Evolutionary conservation across 352 stramenopile species (phyloP), one percentile per base, ranked within the genome.

Genomic region (Phytophthora podocarpi): DNA sequence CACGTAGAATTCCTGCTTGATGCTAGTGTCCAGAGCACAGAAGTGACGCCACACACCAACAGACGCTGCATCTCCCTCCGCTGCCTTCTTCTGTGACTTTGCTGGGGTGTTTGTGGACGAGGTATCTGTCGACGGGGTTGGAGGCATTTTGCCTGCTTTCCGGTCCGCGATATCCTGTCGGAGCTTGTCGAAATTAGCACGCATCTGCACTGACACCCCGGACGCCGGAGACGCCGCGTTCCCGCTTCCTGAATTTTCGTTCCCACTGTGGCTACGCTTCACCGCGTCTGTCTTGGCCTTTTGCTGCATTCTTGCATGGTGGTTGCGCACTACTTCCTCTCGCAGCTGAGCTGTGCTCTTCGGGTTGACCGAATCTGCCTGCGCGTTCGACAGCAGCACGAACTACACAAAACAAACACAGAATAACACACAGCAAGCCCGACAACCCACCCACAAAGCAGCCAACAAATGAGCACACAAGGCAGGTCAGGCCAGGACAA

Each of bases 281-380:
- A 68, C 41, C 8, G 59, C 56, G 16, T 86, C 73, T 24, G 72
- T 45, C 52, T 81, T 75, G 40, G 70, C 59, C 49, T 89, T 91
- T 48, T 89, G 78, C 42, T 90, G 76, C 35, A 89, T 72, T 18
- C 84, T 73, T 23, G 80, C 70, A 41, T 78, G 73, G 45, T 92
- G 87, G 53, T 89, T 92, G 5, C 59, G 63, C 36, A 90, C 58
- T 15, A 95, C 84, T 72, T 95, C 76, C 0, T 89, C 72, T 23
- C 85, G 72, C 4, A 95, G 49, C 55, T 91, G 64, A 23, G 72
- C 66, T 2, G 69, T 63, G 10, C 68, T 82, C 58, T 93, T 95
- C 5, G 86, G 86, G 28, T 91, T 82, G 24, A 80, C 78, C 32
- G 86, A 93, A 59, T 95, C 86, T 8, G 81, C 78, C 46, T 95